Evolutionary conservation across 202 grass and related monocot genomes (phyloP).

Genomic region (Zoysia matrella): DNA sequence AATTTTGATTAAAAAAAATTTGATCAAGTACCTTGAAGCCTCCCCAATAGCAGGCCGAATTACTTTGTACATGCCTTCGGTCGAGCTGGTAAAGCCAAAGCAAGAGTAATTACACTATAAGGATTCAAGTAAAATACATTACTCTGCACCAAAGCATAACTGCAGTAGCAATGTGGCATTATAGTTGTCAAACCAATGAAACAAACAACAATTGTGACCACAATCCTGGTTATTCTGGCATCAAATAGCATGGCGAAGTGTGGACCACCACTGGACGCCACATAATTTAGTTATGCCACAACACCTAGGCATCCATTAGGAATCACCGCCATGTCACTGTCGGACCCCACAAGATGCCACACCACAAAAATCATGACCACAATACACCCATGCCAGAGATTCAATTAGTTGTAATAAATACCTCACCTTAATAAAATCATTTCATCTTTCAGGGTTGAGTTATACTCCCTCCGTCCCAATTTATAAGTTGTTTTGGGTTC

Average conservation of each 20-base stretch:
- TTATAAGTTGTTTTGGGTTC: no score
- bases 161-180: neutral
- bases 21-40: slow-evolving; percentile 71
- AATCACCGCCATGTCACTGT: slow-evolving; percentile 1
- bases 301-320: neutral
- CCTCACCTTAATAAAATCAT: neutral
- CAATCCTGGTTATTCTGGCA: no score
- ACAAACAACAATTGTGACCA: no score
- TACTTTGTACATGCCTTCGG: slow-evolving; percentile 79
- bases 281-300: slow-evolving; percentile 5
- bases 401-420: slow-evolving; percentile 5
- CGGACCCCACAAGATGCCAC: neutral
- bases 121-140: slow-evolving; percentile 1
- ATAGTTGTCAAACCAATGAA: no score
- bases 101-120: slow-evolving; percentile 30
- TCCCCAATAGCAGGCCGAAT: slow-evolving; percentile 92
- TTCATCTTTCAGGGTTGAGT: slow-evolving; percentile 24
- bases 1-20: slow-evolving; percentile 1
- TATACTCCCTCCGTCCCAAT: neutral
- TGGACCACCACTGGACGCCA: no score
- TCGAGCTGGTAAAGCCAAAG: slow-evolving; percentile 57
- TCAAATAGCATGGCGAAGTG: no score
- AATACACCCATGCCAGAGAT: neutral
- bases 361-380: slow-evolving; percentile 10
- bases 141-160: slow-evolving; percentile 11